Evolutionary conservation across 495 filamentous ascomycete species (phyloP).

Genomic region (Hypoxylon intermedium): DNA sequence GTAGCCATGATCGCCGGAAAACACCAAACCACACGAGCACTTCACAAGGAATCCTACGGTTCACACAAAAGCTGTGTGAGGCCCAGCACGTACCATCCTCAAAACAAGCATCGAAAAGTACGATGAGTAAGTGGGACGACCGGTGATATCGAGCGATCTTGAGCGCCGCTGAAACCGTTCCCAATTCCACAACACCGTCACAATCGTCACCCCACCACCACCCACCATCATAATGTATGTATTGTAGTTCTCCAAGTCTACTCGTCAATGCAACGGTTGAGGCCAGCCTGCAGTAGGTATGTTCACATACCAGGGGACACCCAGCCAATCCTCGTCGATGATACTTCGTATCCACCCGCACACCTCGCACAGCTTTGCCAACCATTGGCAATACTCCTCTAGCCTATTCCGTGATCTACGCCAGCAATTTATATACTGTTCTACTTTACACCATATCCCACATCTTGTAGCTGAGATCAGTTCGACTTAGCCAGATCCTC

Average conservation of each 20-base stretch:
- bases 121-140: constrained; percentile 24
- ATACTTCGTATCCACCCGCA: constrained; percentile 16
- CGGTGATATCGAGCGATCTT: constrained; percentile 30
- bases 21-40: constrained; percentile 1
- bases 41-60: constrained; percentile 13
- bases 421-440: constrained; percentile 28
- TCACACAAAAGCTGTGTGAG: constrained; percentile 6
- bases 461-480: constrained; percentile 10
- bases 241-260: constrained; percentile 17
- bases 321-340: constrained; percentile 26
- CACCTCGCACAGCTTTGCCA: constrained; percentile 21
- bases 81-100: constrained; percentile 6
- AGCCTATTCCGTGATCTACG: constrained; percentile 26
- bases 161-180: constrained; percentile 19
- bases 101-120: constrained; percentile 6
- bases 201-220: constrained; percentile 29
- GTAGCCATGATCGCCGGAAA: constrained; percentile 1
- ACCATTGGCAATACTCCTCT: constrained; percentile 9
- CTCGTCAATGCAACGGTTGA: constrained; percentile 32
- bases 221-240: constrained; percentile 21
- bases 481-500: constrained; percentile 18
- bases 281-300: constrained; percentile 25
- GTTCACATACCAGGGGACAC: constrained; percentile 19
- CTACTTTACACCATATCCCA: constrained; percentile 11
- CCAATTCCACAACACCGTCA: constrained; percentile 32